These are phyloP conservation scores for Adansonia madagascariensis DNA, from an alignment of 441 rosid species.

Conservation along the genomic window DNA sequence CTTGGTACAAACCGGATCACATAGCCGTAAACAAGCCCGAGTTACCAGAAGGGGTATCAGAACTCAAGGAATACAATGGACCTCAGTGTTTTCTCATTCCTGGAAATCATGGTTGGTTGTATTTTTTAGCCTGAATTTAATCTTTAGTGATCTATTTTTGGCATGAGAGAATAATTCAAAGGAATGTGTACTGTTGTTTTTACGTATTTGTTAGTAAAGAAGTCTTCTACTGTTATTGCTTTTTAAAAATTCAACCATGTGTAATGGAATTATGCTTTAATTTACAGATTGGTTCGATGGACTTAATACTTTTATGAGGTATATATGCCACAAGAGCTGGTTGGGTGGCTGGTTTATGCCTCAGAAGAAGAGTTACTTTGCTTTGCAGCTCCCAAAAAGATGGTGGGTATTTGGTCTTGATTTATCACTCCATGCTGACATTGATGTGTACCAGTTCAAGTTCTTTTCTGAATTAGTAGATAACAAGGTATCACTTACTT, in stretches of 20 bases:
- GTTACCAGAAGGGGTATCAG: slow-evolving; percentile 68
- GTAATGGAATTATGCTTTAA: slow-evolving; percentile 10
- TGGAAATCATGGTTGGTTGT: slow-evolving; percentile 93
- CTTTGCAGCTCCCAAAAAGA: slow-evolving; percentile 86
- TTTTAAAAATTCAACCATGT: neutral
- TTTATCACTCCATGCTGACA: slow-evolving; percentile 96
- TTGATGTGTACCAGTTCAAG: slow-evolving; percentile 98
- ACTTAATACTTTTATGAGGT: slow-evolving; percentile 96
- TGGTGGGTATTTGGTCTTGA: slow-evolving; percentile 99
- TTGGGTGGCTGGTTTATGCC: slow-evolving; percentile 99
- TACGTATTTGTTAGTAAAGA: slow-evolving; percentile 9
- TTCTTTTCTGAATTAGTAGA: slow-evolving; percentile 78
- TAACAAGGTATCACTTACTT: slow-evolving; percentile 61
- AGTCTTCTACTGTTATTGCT: slow-evolving; percentile 14
- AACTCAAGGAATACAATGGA: slow-evolving; percentile 83
- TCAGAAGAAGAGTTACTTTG: slow-evolving; percentile 97
- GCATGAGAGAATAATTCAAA: neutral
- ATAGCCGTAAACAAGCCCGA: slow-evolving; percentile 91
- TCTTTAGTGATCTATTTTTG: neutral
- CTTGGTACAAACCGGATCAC: slow-evolving; percentile 74
- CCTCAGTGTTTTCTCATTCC: slow-evolving; percentile 95
- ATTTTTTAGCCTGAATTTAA: slow-evolving; percentile 32
- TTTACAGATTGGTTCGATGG: slow-evolving; percentile 97
- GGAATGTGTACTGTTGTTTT: neutral
- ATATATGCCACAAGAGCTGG: slow-evolving; percentile 98